Evolutionary conservation across 805 yeast species (phyloP), one percentile per base, ranked within the genome.

Genomic region (Metschnikowia arizonensis): DNA sequence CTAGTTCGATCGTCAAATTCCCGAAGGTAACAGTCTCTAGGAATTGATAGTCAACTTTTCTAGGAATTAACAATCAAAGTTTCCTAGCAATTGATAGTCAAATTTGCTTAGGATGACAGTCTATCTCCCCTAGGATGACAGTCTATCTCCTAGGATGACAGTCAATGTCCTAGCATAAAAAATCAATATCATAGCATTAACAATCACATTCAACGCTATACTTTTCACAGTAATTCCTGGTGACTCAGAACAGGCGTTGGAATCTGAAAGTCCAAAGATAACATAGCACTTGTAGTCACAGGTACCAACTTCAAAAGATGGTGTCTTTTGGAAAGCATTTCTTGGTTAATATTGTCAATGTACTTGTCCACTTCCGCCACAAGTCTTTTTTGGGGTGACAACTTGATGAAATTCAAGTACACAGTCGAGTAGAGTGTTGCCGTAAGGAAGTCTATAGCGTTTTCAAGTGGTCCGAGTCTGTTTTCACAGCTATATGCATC

Each of bases 181-280:
- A n/a, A n/a, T n/a, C n/a, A n/a, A n/a, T n/a, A n/a, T n/a, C n/a
- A n/a, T n/a, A n/a, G n/a, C n/a, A n/a, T n/a, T n/a, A n/a, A n/a
- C n/a, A n/a, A n/a, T n/a, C n/a, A n/a, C n/a, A n/a, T n/a, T n/a
- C n/a, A n/a, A n/a, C n/a, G n/a, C n/a, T n/a, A n/a, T n/a, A n/a
- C n/a, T n/a, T n/a, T n/a, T 32, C 23, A 32, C 34, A 7, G 34
- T 2, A 18, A 11, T 14, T 5, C 31, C 33, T 8, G 11, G 11
- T 30, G 12, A 15, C 19, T 19, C 25, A 18, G 33, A 3, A 10
- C 19, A n/a, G 40, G 40, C 15, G 52, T 64, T 1, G 82, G 80
- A 3, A 81, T 64, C 51, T 76, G 73, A 49, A 79, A 71, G 57
- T 82, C 87, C 52, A 78, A 60, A 60, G 84, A 77, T 5, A 82